These are phyloP conservation scores for Thelonectria discophora DNA, from an alignment of 2,329 filamentous ascomycete species.

Conservation along the genomic window DNA sequence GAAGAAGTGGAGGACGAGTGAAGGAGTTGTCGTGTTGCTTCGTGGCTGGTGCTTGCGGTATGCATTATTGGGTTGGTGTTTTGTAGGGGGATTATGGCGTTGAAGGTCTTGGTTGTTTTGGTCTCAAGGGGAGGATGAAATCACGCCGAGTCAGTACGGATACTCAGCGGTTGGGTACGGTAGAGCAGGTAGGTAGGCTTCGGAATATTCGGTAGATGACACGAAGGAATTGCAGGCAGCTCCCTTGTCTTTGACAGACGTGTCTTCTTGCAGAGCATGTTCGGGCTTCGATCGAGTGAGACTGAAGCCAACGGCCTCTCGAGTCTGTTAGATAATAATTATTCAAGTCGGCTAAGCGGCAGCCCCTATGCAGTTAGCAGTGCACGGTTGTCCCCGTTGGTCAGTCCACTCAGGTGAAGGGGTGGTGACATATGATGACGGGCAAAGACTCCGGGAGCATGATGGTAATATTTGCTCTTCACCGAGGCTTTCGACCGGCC, in stretches of 20 bases:
- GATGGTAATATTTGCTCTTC: too few species aligned
- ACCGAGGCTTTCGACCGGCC: too few species aligned
- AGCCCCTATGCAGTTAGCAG: neutral
- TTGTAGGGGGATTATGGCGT: neutral
- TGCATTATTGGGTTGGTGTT: conserved; percentile 5
- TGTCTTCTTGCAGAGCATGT: too few species aligned
- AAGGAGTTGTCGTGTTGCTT: neutral
- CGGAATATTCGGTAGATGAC: too few species aligned
- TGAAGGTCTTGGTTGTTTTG: neutral
- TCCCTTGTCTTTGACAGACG: too few species aligned
- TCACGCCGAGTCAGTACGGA: too few species aligned
- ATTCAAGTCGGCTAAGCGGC: neutral
- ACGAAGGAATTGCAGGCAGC: too few species aligned
- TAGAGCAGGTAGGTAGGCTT: too few species aligned
- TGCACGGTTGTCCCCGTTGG: conserved; percentile 4
- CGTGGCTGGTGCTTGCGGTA: neutral
- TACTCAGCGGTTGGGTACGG: too few species aligned
- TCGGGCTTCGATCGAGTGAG: neutral
- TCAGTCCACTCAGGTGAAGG: conserved; percentile 1
- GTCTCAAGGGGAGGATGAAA: too few species aligned
- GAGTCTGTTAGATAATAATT: conserved; percentile 2
- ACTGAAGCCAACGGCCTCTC: neutral
- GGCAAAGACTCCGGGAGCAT: neutral
- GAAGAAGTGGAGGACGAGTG: conserved; percentile 77
- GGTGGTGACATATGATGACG: neutral